Base-by-base conservation (phyloP, 805 yeast genomes). In the Lachancea meyersii region DNA sequence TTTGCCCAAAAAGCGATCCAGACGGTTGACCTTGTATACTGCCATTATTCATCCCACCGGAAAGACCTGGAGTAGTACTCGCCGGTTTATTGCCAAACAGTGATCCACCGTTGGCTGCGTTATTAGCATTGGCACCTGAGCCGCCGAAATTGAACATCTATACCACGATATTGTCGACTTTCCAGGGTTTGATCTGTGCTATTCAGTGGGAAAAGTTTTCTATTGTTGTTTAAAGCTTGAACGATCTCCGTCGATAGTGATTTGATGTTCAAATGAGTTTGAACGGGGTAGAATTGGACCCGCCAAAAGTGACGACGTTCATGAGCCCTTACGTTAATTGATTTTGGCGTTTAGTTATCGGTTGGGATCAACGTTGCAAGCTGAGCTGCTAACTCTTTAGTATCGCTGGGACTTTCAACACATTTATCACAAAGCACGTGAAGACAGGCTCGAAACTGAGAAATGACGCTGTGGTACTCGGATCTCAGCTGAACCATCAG, bases 11-110 rank as follows among this genome's bases (percentile, higher is more conserved):
- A 18, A 48, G 36, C 18, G 63, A 57, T 17, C 34, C 31, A 39
- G 35, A 24, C 35, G 33, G 18, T 37, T 19, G 46, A 45, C 33
- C 31, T 40, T 44, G 35, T 38, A 41, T 3, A 66, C 66, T 51
- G 63, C 63, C 13, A 62, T 44, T 43, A 40, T 33, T 45, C 48
- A 32, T 45, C 42, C 48, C 44, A 23, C 47, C 40, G 14, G 40
- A 31, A 19, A 44, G 41, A 13, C 32, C 44, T 40, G 38, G 45
- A 32, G 39, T 7, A 10, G 43, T 34, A 18, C 44, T 43, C n/a
- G 40, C 45, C 35, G 31, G 58, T n/a, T 46, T 54, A 38, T 51
- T 47, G 7, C 74, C 73, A 53, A 69, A 67, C 24, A 65, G 45
- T 13, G 50, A 26, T 5, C 47, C 47, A 17, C 41, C 38, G 20